These are phyloP conservation scores for Annulohypoxylon moriforme DNA, from an alignment of 495 filamentous ascomycete genomes.

Conservation along the genomic window DNA sequence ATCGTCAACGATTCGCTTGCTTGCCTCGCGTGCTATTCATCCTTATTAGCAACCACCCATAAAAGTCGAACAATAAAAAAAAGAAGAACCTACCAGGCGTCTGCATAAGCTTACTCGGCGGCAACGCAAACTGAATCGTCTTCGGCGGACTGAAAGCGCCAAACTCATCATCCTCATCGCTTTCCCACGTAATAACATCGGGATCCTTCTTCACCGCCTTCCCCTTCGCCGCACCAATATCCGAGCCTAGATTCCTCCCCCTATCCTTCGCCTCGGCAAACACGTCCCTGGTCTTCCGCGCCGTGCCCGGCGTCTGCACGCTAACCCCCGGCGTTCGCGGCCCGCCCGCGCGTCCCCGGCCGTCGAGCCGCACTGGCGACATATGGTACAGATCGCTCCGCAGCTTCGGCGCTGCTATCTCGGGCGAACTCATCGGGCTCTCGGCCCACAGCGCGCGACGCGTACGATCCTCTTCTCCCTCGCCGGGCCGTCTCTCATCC, in stretches of 20 bases:
- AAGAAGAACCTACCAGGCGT: constrained; percentile 77
- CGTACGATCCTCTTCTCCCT: constrained; percentile 50
- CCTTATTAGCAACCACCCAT: constrained; percentile 11
- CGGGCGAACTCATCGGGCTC: constrained; percentile 80
- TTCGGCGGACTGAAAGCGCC: constrained; percentile 89
- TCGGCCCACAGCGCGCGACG: constrained; percentile 56
- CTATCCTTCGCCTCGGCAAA: constrained; percentile 50
- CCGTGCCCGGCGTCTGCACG: constrained; percentile 73
- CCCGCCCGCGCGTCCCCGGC: constrained; percentile 36
- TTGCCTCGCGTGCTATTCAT: constrained; percentile 81
- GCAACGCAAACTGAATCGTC: constrained; percentile 96
- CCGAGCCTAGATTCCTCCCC: constrained; percentile 9
- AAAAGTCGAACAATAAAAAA: not conserved
- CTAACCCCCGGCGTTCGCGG: constrained; percentile 79
- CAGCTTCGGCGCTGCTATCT: constrained; percentile 81
- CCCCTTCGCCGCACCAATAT: constrained; percentile 2
- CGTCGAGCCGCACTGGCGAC: constrained; percentile 64
- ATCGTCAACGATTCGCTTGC: constrained; percentile 90
- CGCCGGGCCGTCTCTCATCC: constrained; percentile 34
- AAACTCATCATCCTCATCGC: constrained; percentile 69
- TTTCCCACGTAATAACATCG: constrained; percentile 73
- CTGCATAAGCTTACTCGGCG: constrained; percentile 85
- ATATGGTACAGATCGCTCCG: constrained; percentile 83
- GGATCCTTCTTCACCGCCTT: constrained; percentile 52
- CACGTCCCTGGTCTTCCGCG: constrained; percentile 57